Base-by-base conservation (phyloP, 2,329 filamentous ascomycete species). In the Penicillium brevicompactum region DNA sequence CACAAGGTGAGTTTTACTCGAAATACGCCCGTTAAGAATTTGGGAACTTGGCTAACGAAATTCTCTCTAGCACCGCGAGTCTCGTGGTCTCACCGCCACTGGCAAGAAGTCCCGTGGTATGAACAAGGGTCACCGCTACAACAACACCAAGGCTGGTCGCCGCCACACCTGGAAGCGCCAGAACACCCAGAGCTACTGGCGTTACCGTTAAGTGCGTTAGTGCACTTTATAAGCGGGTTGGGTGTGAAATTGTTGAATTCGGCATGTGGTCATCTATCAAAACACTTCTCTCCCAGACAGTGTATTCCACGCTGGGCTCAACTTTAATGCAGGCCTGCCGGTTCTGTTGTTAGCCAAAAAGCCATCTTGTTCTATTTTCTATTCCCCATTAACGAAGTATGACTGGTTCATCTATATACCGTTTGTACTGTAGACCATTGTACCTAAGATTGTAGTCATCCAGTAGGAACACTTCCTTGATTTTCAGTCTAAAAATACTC, bases 141-240 rank as follows among this genome's bases (percentile, higher is more conserved):
- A 93, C 91, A 96, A 99, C 87, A 99, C 94, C 80, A 85, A 84
- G 71, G 90, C 92, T 73, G 94, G 94, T 76, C 88, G 94, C 81
- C 93, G 95, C 86, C 97, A 99, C 92, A 99, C 93, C 80, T 99
- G 94, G 95, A 96, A 96, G 91, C 87, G 90, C 80, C 92, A 96
- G 87, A 99, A 99, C 90, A 99, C 93, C 81, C 88, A 96, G 79
- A 96, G 90, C 75, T 91, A 96, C 80, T 97, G 93, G 92, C 88
- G 92, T 81, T 97, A 97, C 90, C 87, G 92, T 83, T 96, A 78
- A 66, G 64, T 59, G 69, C 70, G 63, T 57, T 64, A 56, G 57
- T 60, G 63, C 64, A 64, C 64, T 63, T 60, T 51, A 34, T 21
- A 42, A 59, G 67, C 60, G 66, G 64, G 66, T 59, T 66, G 55